Evolutionary conservation across 495 filamentous ascomycete species (phyloP).

Genomic region (Penicillium flavigenum): DNA sequence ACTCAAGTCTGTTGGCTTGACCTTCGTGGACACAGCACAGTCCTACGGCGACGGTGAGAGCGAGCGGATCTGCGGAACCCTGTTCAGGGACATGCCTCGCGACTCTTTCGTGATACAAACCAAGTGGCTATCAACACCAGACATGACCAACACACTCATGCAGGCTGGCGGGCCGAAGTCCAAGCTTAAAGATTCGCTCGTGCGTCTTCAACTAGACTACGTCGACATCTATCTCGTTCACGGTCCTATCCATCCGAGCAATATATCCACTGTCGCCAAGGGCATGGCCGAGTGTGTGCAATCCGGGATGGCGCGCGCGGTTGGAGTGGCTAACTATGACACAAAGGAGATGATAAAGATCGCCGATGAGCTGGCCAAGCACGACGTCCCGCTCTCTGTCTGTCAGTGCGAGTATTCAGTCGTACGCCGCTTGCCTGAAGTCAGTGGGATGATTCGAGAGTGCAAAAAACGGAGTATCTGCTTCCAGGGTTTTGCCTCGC

Average conservation of each 20-base stretch:
- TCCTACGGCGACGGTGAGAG: slow-evolving; percentile 41
- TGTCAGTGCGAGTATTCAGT: slow-evolving; percentile 32
- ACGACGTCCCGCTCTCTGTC: slow-evolving; percentile 22
- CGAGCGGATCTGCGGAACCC: slow-evolving; percentile 37
- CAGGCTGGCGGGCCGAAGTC: slow-evolving; percentile 22
- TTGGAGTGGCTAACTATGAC: slow-evolving; percentile 46
- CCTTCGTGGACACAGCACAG: slow-evolving; percentile 44
- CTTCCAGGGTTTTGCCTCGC: slow-evolving; percentile 30
- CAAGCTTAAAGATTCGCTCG: slow-evolving; percentile 40
- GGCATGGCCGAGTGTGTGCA: slow-evolving; percentile 42
- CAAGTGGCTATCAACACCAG: slow-evolving; percentile 23
- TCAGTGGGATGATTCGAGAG: slow-evolving; percentile 26
- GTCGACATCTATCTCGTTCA: slow-evolving; percentile 81
- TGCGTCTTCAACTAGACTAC: slow-evolving; percentile 68
- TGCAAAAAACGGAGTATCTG: slow-evolving; percentile 27
- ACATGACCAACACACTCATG: slow-evolving; percentile 19
- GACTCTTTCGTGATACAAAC: slow-evolving; percentile 33
- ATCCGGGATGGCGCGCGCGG: slow-evolving; percentile 32
- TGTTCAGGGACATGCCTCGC: slow-evolving; percentile 35
- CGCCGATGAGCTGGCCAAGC: slow-evolving; percentile 24
- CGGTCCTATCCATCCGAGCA: slow-evolving; percentile 43
- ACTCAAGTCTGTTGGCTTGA: slow-evolving; percentile 29
- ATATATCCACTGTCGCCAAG: slow-evolving; percentile 25
- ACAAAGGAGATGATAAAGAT: slow-evolving; percentile 42
- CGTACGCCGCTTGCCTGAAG: slow-evolving; percentile 25